Conservation (phyloP, 371 early-diverging fungal genomes). For the Mucor circinelloides region DNA sequence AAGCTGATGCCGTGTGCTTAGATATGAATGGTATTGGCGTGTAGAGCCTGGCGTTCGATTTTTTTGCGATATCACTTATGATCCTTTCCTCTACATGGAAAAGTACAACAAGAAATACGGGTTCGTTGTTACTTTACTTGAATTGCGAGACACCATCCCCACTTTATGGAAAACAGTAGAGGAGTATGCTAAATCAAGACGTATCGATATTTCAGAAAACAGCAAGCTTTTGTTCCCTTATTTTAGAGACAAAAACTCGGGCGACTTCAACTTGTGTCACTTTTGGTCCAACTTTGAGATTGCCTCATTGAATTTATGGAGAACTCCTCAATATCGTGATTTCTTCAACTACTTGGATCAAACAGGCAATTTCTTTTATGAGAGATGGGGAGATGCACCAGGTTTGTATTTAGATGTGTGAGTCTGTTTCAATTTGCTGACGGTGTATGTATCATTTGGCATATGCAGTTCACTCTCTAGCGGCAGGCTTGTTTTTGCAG, state of each 20-base stretch:
- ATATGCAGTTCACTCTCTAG: constrained; percentile 92
- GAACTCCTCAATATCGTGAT: constrained; percentile 62
- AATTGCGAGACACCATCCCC: constrained; percentile 75
- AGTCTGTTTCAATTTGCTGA: constrained; percentile 75
- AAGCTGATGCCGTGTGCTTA: constrained; percentile 11
- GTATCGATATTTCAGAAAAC: constrained; percentile 39
- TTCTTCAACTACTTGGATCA: constrained; percentile 66
- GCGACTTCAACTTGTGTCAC: constrained; percentile 74
- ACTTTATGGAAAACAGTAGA: constrained; percentile 71
- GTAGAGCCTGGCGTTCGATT: constrained; percentile 86
- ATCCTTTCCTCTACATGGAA: constrained; percentile 82
- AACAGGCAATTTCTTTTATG: constrained; percentile 72
- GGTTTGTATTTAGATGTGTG: constrained; percentile 91
- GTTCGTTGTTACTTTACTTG: constrained; percentile 72
- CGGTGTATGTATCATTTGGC: constrained; percentile 92
- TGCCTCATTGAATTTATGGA: constrained; percentile 80
- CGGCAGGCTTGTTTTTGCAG: constrained; percentile 82
- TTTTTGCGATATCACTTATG: constrained; percentile 82
- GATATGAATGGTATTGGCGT: constrained; percentile 90
- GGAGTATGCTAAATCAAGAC: constrained; percentile 51
- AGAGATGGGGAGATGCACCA: constrained; percentile 75
- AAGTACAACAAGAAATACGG: constrained; percentile 79
- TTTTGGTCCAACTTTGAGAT: constrained; percentile 96
- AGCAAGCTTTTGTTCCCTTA: constrained; percentile 40
- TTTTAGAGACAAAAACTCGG: constrained; percentile 44